Evolutionary conservation across 805 yeast genomes (phyloP).

Genomic region (Maudiozyma serrabonitensis): DNA sequence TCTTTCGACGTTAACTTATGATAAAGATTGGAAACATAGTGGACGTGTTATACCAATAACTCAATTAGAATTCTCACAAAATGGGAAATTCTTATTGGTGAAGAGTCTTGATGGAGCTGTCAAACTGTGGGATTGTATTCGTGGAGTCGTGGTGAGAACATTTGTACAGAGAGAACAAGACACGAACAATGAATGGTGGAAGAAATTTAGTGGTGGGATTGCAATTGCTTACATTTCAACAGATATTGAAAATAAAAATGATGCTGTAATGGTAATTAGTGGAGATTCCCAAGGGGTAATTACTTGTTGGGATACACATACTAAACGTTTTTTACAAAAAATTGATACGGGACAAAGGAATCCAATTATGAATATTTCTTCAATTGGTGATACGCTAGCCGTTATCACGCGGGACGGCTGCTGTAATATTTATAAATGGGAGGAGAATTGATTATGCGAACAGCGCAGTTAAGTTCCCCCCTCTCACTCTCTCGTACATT

Average conservation of each 20-base stretch:
- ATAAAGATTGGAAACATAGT: constrained; percentile 60
- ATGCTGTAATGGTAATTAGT: constrained; percentile 13
- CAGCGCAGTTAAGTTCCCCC: too few relatives aligned
- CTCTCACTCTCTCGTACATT: too few relatives aligned
- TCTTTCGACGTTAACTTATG: constrained; percentile 77
- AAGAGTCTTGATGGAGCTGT: constrained; percentile 72
- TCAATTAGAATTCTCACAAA: constrained; percentile 63
- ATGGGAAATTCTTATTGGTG: constrained; percentile 69
- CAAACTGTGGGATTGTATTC: constrained; percentile 79
- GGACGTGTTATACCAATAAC: constrained; percentile 52
- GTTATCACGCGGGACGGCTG: constrained; percentile 1
- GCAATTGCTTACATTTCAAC: constrained; percentile 3
- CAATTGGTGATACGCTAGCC: neutral
- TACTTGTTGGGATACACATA: constrained; percentile 20
- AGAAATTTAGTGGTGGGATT: constrained; percentile 22
- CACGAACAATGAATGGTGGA: neutral
- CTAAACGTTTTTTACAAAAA: constrained; percentile 14
- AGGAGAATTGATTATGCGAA: neutral
- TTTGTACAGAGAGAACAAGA: constrained; percentile 21
- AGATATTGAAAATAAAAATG: neutral
- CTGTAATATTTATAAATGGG: neutral
- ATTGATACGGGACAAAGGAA: constrained; percentile 1
- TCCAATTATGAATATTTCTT: neutral
- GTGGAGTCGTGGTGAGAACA: constrained; percentile 71
- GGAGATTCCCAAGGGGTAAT: constrained; percentile 24